Conservation (phyloP, 768 basidiomycete genomes). For the Steccherinum ochraceum region DNA sequence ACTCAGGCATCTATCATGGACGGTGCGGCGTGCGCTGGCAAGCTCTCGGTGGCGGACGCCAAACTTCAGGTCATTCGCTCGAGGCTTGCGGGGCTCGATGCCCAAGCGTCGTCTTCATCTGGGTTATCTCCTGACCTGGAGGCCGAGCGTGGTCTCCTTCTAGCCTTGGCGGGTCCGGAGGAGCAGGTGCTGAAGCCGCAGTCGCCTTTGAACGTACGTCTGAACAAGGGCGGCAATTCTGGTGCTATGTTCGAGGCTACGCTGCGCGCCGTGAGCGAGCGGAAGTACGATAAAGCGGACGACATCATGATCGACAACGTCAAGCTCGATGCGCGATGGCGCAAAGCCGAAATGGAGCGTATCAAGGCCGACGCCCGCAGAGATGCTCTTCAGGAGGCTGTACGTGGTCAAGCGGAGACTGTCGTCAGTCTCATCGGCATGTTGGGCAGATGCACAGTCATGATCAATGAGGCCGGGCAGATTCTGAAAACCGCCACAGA, state of each 20-base stretch:
- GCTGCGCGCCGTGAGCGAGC: conserved; percentile 74
- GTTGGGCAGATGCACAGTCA: conserved; percentile 71
- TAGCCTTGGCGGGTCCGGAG: conserved; percentile 61
- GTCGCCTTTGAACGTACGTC: conserved; percentile 49
- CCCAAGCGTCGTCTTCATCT: conserved; percentile 27
- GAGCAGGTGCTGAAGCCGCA: conserved; percentile 57
- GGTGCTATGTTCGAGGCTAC: conserved; percentile 81
- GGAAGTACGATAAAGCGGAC: conserved; percentile 74
- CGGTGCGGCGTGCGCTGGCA: conserved; percentile 69
- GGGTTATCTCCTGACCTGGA: conserved; percentile 50
- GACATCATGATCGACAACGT: conserved; percentile 63
- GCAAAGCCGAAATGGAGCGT: conserved; percentile 66
- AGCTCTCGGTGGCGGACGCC: conserved; percentile 60
- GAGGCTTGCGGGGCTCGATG: conserved; percentile 54
- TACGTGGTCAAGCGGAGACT: conserved; percentile 58
- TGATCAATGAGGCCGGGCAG: conserved; percentile 53
- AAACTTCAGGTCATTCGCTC: conserved; percentile 60
- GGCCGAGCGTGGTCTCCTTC: conserved; percentile 66
- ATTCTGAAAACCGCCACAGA: conserved; percentile 35
- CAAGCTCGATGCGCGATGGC: conserved; percentile 59
- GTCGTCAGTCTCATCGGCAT: conserved; percentile 73
- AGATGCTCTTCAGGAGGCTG: conserved; percentile 54
- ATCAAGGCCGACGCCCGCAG: conserved; percentile 60
- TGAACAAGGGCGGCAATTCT: conserved; percentile 69
- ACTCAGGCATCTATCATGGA: conserved; percentile 66